Conservation (phyloP, 768 basidiomycete species). For the Candolleomyces aberdarensis region DNA sequence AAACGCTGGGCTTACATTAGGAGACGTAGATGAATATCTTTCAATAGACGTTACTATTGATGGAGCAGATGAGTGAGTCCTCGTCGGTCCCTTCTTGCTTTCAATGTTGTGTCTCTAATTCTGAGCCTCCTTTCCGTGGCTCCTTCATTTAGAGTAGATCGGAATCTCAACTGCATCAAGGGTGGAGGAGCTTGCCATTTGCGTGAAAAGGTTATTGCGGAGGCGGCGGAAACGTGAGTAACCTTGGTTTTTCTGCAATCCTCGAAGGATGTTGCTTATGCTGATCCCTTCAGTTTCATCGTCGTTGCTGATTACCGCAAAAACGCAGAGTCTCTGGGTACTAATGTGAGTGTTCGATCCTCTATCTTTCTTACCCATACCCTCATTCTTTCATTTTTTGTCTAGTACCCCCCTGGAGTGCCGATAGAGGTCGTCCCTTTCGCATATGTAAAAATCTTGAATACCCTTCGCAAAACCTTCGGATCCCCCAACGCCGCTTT, state of each 20-base stretch:
- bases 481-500: constrained; percentile 73
- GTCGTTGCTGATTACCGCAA: constrained; percentile 96
- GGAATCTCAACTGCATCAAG: constrained; percentile 88
- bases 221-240: constrained; percentile 82
- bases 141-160: constrained; percentile 64
- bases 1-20: constrained; percentile 67
- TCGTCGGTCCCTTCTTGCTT: background rate
- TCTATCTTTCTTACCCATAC: background rate
- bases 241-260: constrained; percentile 1
- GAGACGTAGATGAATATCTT: constrained; percentile 88
- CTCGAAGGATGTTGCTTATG: background rate
- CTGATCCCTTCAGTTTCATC: constrained; percentile 56
- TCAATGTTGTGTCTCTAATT: background rate
- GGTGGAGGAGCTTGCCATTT: constrained; percentile 96
- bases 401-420: constrained; percentile 80
- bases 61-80: constrained; percentile 88
- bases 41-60: constrained; percentile 95
- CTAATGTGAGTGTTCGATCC: constrained; percentile 55
- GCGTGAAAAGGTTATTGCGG: constrained; percentile 95
- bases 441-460: constrained; percentile 86
- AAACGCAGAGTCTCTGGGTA: constrained; percentile 79
- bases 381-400: background rate
- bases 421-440: constrained; percentile 97
- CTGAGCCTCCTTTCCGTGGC: background rate
- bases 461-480: constrained; percentile 56